phyloP scores from a whole-genome alignment of 257 asterid genomes.

The Linderniella brevidens region DNA sequence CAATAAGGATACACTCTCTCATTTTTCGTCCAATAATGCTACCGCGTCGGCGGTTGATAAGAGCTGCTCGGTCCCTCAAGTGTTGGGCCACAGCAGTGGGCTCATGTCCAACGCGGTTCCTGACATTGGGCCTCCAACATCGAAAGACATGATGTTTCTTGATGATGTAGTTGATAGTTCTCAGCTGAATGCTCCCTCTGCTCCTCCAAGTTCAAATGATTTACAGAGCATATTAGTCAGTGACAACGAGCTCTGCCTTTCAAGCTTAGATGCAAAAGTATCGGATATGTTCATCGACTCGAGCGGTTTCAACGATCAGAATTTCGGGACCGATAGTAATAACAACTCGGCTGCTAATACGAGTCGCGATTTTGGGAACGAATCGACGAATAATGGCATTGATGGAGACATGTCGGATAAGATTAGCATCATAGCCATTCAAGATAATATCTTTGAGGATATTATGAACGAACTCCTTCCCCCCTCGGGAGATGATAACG shows the following conservation, averaged over 20 bases:
- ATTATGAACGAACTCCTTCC: conserved; percentile 38
- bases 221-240: too few species aligned
- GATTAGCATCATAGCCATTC: conserved; percentile 19
- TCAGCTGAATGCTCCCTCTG: too few species aligned
- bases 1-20: conserved; percentile 13
- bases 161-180: too few species aligned
- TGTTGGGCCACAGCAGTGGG: conserved; percentile 13
- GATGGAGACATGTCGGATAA: conserved; percentile 21
- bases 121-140: conserved; percentile 16
- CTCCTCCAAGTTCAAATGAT: too few species aligned
- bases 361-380: conserved; percentile 21
- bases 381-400: conserved; percentile 11
- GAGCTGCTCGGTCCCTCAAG: conserved; percentile 17
- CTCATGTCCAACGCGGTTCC: conserved; percentile 13
- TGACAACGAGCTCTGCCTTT: conserved; percentile 8
- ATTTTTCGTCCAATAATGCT: conserved; percentile 17
- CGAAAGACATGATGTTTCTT: conserved; percentile 4
- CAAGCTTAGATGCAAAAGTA: conserved; percentile 8
- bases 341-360: conserved; percentile 16
- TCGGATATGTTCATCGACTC: conserved; percentile 14
- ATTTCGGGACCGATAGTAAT: conserved; percentile 11
- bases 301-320: conserved; percentile 13
- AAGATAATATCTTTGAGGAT: conserved; percentile 39
- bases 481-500: conserved; percentile 27
- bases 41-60: conserved; percentile 14